Conservation (phyloP, 441 rosid species). For the Pelargonium citronellum region DNA sequence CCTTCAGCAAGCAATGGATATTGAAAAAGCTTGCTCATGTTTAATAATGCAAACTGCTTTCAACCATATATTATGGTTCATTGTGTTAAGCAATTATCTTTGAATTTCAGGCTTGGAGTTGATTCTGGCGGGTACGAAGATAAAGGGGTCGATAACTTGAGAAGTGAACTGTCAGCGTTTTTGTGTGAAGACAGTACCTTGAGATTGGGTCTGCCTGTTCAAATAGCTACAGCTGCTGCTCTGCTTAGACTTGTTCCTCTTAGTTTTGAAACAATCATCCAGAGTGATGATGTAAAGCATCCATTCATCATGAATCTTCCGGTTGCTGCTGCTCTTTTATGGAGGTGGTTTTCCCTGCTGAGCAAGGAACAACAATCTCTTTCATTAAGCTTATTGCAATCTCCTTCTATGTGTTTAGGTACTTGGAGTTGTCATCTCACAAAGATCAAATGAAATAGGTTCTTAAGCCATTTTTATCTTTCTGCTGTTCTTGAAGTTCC, state of each 20-base stretch:
- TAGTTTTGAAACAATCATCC: conserved; percentile 27
- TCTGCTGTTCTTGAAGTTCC: too few species aligned
- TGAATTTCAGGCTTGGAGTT: conserved; percentile 35
- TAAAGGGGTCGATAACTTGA: conserved; percentile 43
- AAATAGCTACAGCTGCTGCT: conserved; percentile 47
- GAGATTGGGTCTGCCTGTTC: conserved; percentile 44
- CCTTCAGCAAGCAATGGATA: too few species aligned
- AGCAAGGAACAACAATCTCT: conserved; percentile 40
- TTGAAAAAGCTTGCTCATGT: too few species aligned
- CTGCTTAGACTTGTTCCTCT: conserved; percentile 42
- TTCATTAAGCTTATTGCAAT: conserved; percentile 24
- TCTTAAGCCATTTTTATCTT: too few species aligned
- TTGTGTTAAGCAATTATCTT: too few species aligned
- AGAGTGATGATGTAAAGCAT: conserved; percentile 23
- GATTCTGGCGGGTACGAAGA: conserved; percentile 47
- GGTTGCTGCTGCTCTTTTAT: conserved; percentile 27
- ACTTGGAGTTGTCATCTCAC: too few species aligned
- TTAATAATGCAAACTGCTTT: too few species aligned
- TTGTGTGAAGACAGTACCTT: conserved; percentile 31
- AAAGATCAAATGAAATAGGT: too few species aligned
- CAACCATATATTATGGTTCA: too few species aligned
- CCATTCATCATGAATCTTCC: conserved; percentile 27
- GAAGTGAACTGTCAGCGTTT: conserved; percentile 38
- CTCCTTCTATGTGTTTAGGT: neutral
- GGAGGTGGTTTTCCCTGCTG: conserved; percentile 54